A percentile compares a stretch with the other conserved stretches of the same genome.
Conservation (phyloP, 2,329 filamentous ascomycete genomes). For the Cadophora luteo-olivacea region DNA sequence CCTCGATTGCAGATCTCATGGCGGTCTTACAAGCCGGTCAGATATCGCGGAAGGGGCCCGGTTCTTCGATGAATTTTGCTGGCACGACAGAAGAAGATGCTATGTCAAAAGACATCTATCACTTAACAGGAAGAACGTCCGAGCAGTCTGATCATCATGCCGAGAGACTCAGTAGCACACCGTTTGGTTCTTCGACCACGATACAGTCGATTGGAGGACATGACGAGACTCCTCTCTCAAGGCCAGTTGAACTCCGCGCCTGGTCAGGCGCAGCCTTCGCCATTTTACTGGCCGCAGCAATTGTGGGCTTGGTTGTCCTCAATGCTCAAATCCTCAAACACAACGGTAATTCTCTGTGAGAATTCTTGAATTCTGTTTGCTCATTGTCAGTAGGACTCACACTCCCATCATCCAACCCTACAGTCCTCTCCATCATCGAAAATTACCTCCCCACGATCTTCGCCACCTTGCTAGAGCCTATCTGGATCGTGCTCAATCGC, state of each 20-base stretch:
- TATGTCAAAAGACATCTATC: neutral
- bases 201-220: neutral
- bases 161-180: neutral
- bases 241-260: constrained; percentile 30
- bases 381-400: constrained; percentile 24
- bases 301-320: constrained; percentile 19
- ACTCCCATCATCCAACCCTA: constrained; percentile 30
- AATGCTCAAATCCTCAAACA: constrained; percentile 1
- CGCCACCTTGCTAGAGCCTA: constrained; percentile 62
- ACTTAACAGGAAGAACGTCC: neutral
- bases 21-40: neutral
- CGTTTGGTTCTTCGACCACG: neutral
- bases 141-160: neutral
- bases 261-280: constrained; percentile 29
- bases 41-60: neutral
- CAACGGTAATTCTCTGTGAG: constrained; percentile 29
- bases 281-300: constrained; percentile 10
- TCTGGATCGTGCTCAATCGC: constrained; percentile 62
- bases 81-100: neutral
- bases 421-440: constrained; percentile 48
- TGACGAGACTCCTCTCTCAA: neutral
- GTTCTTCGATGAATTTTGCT: constrained; percentile 10
- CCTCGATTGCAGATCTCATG: constrained; percentile 41
- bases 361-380: neutral
- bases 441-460: constrained; percentile 61